These are phyloP conservation scores for Aspergillus latus DNA, from an alignment of 2,329 filamentous ascomycete species.

Conservation along the genomic window DNA sequence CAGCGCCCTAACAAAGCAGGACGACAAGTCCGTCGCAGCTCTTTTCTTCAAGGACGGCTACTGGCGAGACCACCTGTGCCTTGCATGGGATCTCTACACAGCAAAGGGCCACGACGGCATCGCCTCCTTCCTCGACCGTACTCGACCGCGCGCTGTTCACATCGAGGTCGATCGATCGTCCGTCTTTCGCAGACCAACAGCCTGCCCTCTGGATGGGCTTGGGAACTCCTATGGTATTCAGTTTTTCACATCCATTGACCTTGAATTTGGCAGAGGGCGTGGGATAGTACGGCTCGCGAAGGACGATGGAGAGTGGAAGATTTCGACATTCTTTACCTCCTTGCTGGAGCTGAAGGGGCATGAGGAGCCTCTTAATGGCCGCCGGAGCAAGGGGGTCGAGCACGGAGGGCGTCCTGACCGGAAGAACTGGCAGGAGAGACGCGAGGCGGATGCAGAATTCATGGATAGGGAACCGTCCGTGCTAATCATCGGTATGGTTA, in stretches of 20 bases:
- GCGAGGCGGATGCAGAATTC: slow-evolving; percentile 52
- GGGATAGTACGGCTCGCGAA: slow-evolving; percentile 56
- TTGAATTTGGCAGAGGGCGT: slow-evolving; percentile 54
- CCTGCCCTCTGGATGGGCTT: slow-evolving; percentile 50
- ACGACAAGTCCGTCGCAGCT: slow-evolving; percentile 35
- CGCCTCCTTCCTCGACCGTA: slow-evolving; percentile 29
- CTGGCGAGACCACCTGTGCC: slow-evolving; percentile 60
- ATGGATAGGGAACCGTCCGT: slow-evolving; percentile 55
- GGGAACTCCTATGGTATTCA: slow-evolving; percentile 55
- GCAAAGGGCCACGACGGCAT: slow-evolving; percentile 49
- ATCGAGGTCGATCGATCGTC: slow-evolving; percentile 41
- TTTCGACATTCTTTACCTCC: slow-evolving; percentile 63
- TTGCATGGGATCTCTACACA: slow-evolving; percentile 59
- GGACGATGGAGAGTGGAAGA: slow-evolving; percentile 55
- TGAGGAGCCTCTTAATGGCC: slow-evolving; percentile 51
- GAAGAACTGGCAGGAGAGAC: slow-evolving; percentile 62
- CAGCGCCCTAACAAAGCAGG: slow-evolving; percentile 33
- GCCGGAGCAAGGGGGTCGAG: slow-evolving; percentile 56
- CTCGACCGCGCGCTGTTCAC: slow-evolving; percentile 44
- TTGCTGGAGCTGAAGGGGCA: slow-evolving; percentile 56
- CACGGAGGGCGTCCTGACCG: slow-evolving; percentile 54
- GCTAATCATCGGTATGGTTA: slow-evolving; percentile 55
- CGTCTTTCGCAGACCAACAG: slow-evolving; percentile 44
- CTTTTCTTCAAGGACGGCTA: slow-evolving; percentile 55
- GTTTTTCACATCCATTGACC: slow-evolving; percentile 58